Percentiles rank a stretch among this genome's conserved stretches.
phyloP scores from a whole-genome alignment of 345 rosid species.

The Lumnitzera racemosa region DNA sequence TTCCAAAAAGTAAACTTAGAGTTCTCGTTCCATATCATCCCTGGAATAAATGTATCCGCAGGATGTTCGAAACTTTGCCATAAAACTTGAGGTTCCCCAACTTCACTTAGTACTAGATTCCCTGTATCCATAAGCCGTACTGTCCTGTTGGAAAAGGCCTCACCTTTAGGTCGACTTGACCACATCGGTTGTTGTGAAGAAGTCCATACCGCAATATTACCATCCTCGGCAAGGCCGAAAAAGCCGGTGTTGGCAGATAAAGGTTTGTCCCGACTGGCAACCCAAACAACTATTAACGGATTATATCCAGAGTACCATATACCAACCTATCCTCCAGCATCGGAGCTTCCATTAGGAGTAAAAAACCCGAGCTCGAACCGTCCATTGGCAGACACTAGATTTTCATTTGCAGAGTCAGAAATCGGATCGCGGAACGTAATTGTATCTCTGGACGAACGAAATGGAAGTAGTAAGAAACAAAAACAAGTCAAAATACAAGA shows the following conservation, averaged over 20 bases:
- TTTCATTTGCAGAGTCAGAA: background rate
- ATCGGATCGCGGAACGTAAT: background rate
- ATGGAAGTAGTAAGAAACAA: background rate
- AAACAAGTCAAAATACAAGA: too few relatives aligned
- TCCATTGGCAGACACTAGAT: slow-evolving; percentile 9
- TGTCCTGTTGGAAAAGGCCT: slow-evolving; percentile 2
- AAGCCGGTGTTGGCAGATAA: slow-evolving; percentile 4
- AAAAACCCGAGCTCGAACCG: slow-evolving; percentile 25
- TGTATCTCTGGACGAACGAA: slow-evolving; percentile 6
- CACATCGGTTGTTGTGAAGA: slow-evolving; percentile 15
- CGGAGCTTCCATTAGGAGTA: slow-evolving; percentile 23
- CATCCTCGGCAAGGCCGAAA: slow-evolving; percentile 16
- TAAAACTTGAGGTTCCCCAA: background rate
- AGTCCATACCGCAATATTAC: slow-evolving; percentile 18
- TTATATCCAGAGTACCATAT: slow-evolving; percentile 28
- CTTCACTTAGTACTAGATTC: slow-evolving; percentile 26
- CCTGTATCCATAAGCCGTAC: slow-evolving; percentile 30
- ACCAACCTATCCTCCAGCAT: slow-evolving; percentile 28
- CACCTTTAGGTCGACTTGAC: slow-evolving; percentile 6
- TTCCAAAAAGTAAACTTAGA: slow-evolving; percentile 39
- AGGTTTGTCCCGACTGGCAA: slow-evolving; percentile 35
- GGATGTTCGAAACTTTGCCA: slow-evolving; percentile 48
- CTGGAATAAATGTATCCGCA: slow-evolving; percentile 44
- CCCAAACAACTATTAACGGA: slow-evolving; percentile 33
- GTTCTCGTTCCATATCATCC: slow-evolving; percentile 30